Percentiles rank a stretch among this genome's conserved stretches.
phyloP scores from a whole-genome alignment of 1,284 basidiomycete species.

The Naganishia liquefaciens region DNA sequence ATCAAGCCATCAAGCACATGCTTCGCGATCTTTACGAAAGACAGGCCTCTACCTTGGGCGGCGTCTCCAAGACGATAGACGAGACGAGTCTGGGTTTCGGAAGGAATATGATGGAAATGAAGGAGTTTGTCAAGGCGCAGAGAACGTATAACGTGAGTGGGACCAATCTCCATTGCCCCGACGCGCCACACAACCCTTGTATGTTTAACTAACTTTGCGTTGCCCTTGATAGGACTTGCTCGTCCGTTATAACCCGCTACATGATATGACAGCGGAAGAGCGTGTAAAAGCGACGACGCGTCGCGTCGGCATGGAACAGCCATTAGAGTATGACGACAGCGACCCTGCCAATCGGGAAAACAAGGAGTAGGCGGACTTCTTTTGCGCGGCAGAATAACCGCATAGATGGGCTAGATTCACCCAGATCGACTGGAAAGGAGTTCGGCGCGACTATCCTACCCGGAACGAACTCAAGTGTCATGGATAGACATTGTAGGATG shows the following conservation, averaged over 20 bases:
- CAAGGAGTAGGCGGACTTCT: slow-evolving; percentile 1
- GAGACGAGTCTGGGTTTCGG: slow-evolving; percentile 47
- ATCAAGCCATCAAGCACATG: slow-evolving; percentile 57
- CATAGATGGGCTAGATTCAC: too few species aligned
- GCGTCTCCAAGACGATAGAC: slow-evolving; percentile 36
- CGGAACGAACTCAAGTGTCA: too few species aligned
- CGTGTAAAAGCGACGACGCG: slow-evolving; percentile 78
- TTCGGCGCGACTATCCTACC: too few species aligned
- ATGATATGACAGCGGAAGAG: slow-evolving; percentile 75
- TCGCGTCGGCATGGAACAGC: slow-evolving; percentile 70
- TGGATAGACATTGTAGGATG: too few species aligned
- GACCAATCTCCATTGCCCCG: background rate
- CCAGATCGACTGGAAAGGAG: too few species aligned
- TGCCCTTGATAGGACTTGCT: slow-evolving; percentile 61
- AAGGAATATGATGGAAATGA: slow-evolving; percentile 64
- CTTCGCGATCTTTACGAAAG: slow-evolving; percentile 65
- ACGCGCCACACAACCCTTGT: too few species aligned
- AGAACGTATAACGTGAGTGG: slow-evolving; percentile 60
- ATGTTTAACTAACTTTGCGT: background rate
- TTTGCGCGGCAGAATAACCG: too few species aligned
- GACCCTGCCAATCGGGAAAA: background rate
- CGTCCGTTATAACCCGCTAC: slow-evolving; percentile 80
- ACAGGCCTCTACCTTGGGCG: slow-evolving; percentile 38
- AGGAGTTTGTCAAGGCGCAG: slow-evolving; percentile 72
- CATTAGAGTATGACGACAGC: slow-evolving; percentile 45